Conservation (phyloP, 768 basidiomycete species). For the Multifurca ochricompacta region DNA sequence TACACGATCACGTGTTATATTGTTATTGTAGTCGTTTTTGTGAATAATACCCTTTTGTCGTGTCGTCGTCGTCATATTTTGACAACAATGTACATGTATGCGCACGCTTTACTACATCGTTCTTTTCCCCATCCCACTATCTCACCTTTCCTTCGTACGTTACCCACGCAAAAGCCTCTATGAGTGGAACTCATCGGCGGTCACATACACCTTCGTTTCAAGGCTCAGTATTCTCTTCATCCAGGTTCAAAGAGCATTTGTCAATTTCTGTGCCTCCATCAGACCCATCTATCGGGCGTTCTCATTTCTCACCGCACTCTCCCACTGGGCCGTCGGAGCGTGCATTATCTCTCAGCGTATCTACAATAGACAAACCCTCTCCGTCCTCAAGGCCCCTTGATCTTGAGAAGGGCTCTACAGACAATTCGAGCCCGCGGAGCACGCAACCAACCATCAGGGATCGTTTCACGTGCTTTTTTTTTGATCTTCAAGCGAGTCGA, state of each 20-base stretch:
- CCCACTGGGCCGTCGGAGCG: constrained; percentile 26
- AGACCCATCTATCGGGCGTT: constrained; percentile 26
- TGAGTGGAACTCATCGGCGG: constrained; percentile 7
- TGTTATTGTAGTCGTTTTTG: no score
- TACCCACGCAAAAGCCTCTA: neutral
- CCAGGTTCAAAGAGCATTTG: constrained; percentile 15
- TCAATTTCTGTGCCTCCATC: constrained; percentile 18
- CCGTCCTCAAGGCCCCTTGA: constrained; percentile 21
- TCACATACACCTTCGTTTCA: neutral
- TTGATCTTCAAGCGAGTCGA: constrained; percentile 29
- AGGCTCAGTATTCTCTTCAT: neutral
- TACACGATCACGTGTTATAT: no score
- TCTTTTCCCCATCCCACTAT: neutral
- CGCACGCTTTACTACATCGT: no score
- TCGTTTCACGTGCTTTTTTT: constrained; percentile 32
- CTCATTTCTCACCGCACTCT: constrained; percentile 41
- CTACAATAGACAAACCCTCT: constrained; percentile 24
- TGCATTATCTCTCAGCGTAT: constrained; percentile 14
- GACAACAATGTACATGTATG: no score
- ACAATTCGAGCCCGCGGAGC: constrained; percentile 18
- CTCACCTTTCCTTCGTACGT: neutral
- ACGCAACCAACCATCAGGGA: constrained; percentile 23
- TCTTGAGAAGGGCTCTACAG: constrained; percentile 16
- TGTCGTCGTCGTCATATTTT: no score
- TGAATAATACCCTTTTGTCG: no score